A percentile compares a stretch with the other conserved stretches of the same genome.
phyloP scores from a whole-genome alignment of 352 stramenopile species.

The Phytophthora rubi region DNA sequence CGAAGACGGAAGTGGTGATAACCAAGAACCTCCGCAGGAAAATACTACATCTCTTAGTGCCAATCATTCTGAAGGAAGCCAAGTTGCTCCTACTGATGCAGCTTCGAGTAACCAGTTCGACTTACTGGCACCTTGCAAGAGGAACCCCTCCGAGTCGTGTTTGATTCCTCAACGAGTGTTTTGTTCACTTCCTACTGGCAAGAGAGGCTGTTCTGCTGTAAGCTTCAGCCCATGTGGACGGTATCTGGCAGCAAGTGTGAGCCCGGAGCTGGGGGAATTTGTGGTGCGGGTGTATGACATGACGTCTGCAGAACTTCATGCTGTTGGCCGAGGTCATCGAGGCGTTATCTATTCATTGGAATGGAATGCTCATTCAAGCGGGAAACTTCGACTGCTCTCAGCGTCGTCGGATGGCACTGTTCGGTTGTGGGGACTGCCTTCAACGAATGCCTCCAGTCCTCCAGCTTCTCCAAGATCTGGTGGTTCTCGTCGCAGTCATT shows the following conservation, averaged over 20 bases:
- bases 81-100: neutral
- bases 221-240: conserved; percentile 65
- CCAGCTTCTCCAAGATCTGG: conserved; percentile 4
- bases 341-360: conserved; percentile 67
- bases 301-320: conserved; percentile 42
- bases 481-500: neutral
- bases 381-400: conserved; percentile 44
- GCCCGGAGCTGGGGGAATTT: conserved; percentile 41
- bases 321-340: conserved; percentile 52
- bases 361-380: conserved; percentile 37
- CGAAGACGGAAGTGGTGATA: conserved; percentile 8
- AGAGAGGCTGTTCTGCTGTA: conserved; percentile 64
- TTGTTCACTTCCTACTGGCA: conserved; percentile 56
- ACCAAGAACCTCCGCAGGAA: conserved; percentile 23
- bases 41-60: neutral
- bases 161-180: conserved; percentile 65
- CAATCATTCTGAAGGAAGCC: neutral
- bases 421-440: conserved; percentile 46
- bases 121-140: conserved; percentile 37
- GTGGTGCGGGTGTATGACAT: conserved; percentile 58
- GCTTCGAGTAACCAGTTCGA: conserved; percentile 22
- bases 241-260: conserved; percentile 58
- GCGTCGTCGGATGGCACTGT: conserved; percentile 67
- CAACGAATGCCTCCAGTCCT: neutral
- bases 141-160: conserved; percentile 48